These are phyloP conservation scores for Lagenidium giganteum DNA, from an alignment of 352 stramenopile species.

Conservation along the genomic window DNA sequence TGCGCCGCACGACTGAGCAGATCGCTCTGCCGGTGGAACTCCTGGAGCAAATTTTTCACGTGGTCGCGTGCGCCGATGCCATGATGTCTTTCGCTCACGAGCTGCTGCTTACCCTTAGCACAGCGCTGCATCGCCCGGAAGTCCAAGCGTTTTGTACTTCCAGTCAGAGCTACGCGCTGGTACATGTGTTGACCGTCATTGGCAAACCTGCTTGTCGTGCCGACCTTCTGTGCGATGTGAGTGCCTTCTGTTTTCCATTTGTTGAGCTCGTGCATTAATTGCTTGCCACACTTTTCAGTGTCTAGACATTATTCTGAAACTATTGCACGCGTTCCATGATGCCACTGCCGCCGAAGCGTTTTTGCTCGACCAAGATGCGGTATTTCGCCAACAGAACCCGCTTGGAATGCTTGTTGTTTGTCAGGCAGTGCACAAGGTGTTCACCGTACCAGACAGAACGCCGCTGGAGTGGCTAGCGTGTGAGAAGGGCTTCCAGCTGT, in stretches of 20 bases:
- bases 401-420: constrained; percentile 4
- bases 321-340: not conserved
- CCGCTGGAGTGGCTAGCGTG: constrained; percentile 7
- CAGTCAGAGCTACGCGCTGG: not conserved
- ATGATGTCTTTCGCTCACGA: constrained; percentile 9
- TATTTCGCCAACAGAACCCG: not conserved
- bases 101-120: too few species aligned
- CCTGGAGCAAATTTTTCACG: constrained; percentile 1
- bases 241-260: not conserved
- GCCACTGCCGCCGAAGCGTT: not conserved
- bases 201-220: not conserved
- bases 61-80: constrained; percentile 5
- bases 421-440: not conserved
- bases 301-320: constrained; percentile 13
- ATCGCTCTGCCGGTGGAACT: not conserved
- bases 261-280: too few species aligned
- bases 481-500: constrained; percentile 3
- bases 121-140: not conserved
- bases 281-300: not conserved
- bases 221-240: constrained; percentile 10
- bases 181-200: constrained; percentile 4
- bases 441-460: too few species aligned
- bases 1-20: too few species aligned
- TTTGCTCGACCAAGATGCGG: not conserved
- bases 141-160: not conserved